phyloP scores from a whole-genome alignment of 108 stramenopile genomes.

The Chaetoceros muelleri region DNA sequence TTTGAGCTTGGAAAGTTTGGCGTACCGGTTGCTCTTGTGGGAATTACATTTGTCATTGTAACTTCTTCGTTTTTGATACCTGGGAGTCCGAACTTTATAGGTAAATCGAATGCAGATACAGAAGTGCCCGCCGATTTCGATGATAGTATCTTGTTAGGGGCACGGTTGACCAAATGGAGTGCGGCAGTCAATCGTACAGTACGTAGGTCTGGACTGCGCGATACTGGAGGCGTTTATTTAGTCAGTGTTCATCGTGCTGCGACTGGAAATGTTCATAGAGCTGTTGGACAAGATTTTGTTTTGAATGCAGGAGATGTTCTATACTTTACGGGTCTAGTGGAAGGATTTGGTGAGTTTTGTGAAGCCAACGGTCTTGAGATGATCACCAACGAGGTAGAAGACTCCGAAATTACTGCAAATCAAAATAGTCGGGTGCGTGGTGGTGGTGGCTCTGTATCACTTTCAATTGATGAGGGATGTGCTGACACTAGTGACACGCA shows the following conservation, averaged over 20 bases:
- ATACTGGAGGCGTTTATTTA: constrained; percentile 72
- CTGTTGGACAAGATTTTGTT: constrained; percentile 82
- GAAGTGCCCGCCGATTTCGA: constrained; percentile 21
- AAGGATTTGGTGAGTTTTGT: constrained; percentile 75
- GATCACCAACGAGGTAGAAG: constrained; percentile 58
- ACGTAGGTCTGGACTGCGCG: constrained; percentile 61
- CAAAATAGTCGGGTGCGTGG: not conserved
- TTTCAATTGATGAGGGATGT: too few relatives aligned
- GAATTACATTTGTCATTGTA: constrained; percentile 62
- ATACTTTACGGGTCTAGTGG: constrained; percentile 78
- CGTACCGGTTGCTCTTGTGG: constrained; percentile 61
- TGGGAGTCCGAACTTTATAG: constrained; percentile 24
- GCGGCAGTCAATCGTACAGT: constrained; percentile 65
- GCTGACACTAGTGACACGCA: too few relatives aligned
- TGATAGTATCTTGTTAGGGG: constrained; percentile 60
- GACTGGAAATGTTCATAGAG: constrained; percentile 74
- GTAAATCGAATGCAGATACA: too few relatives aligned
- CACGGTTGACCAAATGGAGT: constrained; percentile 62
- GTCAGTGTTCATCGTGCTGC: constrained; percentile 72
- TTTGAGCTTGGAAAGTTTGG: constrained; percentile 76
- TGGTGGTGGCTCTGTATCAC: not conserved
- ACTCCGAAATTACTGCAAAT: not conserved
- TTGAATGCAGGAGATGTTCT: constrained; percentile 73
- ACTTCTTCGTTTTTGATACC: constrained; percentile 57
- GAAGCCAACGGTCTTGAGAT: constrained; percentile 74